A percentile compares a stretch with the other conserved stretches of the same genome.
phyloP scores from a whole-genome alignment of 345 rosid species.

The Sisymbrium altissimum region DNA sequence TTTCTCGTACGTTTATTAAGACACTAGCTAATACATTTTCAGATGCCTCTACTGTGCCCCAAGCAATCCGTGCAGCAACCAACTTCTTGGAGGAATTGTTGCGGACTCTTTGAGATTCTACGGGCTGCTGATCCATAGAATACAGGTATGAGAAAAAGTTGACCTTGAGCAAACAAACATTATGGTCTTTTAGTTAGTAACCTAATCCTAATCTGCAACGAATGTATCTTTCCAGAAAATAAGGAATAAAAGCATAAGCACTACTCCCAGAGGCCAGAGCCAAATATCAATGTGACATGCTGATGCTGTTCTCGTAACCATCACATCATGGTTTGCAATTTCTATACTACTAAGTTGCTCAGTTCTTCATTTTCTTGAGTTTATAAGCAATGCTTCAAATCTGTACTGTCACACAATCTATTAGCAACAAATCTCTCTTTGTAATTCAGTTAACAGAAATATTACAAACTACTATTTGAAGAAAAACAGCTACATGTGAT shows the following conservation, averaged over 20 bases:
- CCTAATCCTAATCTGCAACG: not conserved
- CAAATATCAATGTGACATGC: too few relatives aligned
- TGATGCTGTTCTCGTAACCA: not conserved
- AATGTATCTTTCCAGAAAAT: not conserved
- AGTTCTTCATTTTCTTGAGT: not conserved
- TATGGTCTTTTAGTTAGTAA: not conserved
- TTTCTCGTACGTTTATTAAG: too few relatives aligned
- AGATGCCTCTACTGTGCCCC: slow-evolving; percentile 21
- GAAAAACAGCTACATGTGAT: not conserved
- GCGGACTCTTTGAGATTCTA: slow-evolving; percentile 65
- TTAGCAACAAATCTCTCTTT: not conserved
- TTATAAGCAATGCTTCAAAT: not conserved
- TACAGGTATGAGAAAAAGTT: not conserved
- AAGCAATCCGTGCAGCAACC: not conserved
- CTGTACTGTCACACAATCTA: not conserved
- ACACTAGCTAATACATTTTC: not conserved
- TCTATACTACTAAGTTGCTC: not conserved
- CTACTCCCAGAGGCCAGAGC: not conserved
- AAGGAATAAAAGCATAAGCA: slow-evolving; percentile 4
- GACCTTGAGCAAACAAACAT: not conserved
- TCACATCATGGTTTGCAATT: not conserved
- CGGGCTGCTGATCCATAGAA: slow-evolving; percentile 9
- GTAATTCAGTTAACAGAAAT: not conserved
- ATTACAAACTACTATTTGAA: not conserved
- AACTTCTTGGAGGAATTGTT: slow-evolving; percentile 73